Evolutionary conservation across 768 basidiomycete species (phyloP).

Genomic region (Paxillus involutus): DNA sequence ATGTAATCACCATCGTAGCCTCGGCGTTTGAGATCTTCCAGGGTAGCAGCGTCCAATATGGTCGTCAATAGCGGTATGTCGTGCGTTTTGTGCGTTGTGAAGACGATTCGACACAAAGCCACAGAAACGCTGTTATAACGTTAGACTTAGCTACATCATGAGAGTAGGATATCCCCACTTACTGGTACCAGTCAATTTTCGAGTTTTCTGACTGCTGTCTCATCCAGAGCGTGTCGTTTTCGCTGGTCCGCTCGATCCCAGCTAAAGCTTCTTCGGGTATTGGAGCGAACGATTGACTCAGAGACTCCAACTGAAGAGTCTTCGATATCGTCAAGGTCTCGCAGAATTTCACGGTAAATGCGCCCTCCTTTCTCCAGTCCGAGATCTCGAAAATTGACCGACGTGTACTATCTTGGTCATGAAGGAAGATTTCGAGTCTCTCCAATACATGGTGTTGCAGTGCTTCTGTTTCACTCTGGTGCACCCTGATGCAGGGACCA

Average conservation of each 20-base stretch:
- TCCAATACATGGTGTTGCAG: constrained; percentile 64
- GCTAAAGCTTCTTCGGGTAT: constrained; percentile 63
- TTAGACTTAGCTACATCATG: neutral
- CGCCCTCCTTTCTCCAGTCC: constrained; percentile 56
- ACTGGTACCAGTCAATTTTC: constrained; percentile 69
- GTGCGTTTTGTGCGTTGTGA: constrained; percentile 72
- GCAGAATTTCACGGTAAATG: constrained; percentile 66
- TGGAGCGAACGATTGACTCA: constrained; percentile 3
- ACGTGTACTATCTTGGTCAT: constrained; percentile 68
- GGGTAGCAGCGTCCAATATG: constrained; percentile 82
- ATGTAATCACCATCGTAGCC: no score
- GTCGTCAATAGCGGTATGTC: constrained; percentile 88
- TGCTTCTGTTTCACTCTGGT: constrained; percentile 42
- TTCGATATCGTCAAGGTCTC: constrained; percentile 57
- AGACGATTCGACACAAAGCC: constrained; percentile 72
- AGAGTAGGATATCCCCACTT: constrained; percentile 55
- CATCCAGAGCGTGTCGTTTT: constrained; percentile 63
- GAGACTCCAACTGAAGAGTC: constrained; percentile 46
- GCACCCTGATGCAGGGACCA: no score
- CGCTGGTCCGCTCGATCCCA: constrained; percentile 48
- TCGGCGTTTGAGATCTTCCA: constrained; percentile 73
- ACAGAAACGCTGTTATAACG: constrained; percentile 63
- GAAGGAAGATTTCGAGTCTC: constrained; percentile 80
- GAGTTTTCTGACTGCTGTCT: constrained; percentile 40
- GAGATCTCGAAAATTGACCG: constrained; percentile 51